phyloP scores from a whole-genome alignment of 495 filamentous ascomycete genomes.

The Lindgomyces ingoldianus region DNA sequence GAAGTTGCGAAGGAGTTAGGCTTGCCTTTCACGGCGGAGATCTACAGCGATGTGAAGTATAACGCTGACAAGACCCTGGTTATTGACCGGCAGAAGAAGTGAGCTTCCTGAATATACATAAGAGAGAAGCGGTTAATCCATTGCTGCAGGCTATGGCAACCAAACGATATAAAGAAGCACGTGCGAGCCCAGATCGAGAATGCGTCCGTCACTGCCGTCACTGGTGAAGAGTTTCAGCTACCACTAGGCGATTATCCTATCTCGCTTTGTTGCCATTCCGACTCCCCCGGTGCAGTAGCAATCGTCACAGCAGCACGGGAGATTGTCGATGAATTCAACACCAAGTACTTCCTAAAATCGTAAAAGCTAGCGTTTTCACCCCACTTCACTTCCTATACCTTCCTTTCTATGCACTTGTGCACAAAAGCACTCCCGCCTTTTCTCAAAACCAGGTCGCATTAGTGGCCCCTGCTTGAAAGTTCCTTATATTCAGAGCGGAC shows the following conservation, averaged over 20 bases:
- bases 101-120: no score
- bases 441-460: no score
- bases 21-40: slow-evolving; percentile 58
- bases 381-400: no score
- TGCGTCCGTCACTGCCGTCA: slow-evolving; percentile 49
- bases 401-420: no score
- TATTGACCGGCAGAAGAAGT: slow-evolving; percentile 59
- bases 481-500: no score
- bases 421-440: no score
- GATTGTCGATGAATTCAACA: slow-evolving; percentile 43
- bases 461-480: no score
- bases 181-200: slow-evolving; percentile 52
- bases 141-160: slow-evolving; percentile 48
- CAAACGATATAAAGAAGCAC: slow-evolving; percentile 49
- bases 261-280: slow-evolving; percentile 59
- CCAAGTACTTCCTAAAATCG: slow-evolving; percentile 22
- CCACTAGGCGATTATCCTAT: slow-evolving; percentile 52
- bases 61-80: slow-evolving; percentile 52
- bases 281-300: slow-evolving; percentile 54
- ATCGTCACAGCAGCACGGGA: slow-evolving; percentile 53
- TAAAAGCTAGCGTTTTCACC: no score
- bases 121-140: neutral
- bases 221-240: slow-evolving; percentile 50
- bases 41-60: slow-evolving; percentile 60
- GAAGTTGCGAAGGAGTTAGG: slow-evolving; percentile 55